Base-by-base conservation (phyloP, 2,329 filamentous ascomycete species). In the Huntiella abstrusa region DNA sequence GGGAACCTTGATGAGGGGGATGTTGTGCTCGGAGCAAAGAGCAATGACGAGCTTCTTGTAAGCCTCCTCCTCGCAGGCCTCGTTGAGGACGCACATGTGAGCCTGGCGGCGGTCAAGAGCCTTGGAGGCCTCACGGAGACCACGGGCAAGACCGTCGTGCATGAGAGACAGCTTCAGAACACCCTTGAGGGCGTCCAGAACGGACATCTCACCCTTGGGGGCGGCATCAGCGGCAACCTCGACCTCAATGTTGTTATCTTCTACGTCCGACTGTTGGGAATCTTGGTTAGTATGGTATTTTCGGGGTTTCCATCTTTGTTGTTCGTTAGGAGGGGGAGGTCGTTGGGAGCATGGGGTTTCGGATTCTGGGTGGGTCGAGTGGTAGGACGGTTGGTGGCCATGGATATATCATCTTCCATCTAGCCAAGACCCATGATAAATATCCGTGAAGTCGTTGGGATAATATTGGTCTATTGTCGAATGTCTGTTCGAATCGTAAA, bases 31-130 rank as follows among this genome's bases (percentile, higher is more conserved):
- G 55, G 82, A 84, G 83, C 91, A 98, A 52, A 98, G 83, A 53
- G 91, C 91, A 58, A 96, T 83, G 60, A 98, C 88, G 56, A 98
- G 80, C 83, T 98, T 98, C 86, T 98, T 98, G 79, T 98, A 98
- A 57, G 91, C 88, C 71, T 98, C 91, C 79, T 98, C 91, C 75
- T 98, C 91, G 76, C 91, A 98, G 57, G 83, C 81, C 80, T 98
- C 91, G 80, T 98, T 98, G 61, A 98, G 80, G 58, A 98, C 91
- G 68, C 91, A 98, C 87, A 98, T 96, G 75, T 98, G 91, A 52
- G 91, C 91, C 74, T 98, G 84, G 64, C 91, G 86, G 64, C 91
- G 81, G 71, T 98, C 91, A 62, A 98, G 85, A 55, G 91, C 88
- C 78, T 98, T 98, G 73, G 82, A 86, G 55, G 91, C 91, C 73